These are phyloP conservation scores for Plasmodium inui DNA, from an alignment of 169 alveolate species.

Conservation along the genomic window DNA sequence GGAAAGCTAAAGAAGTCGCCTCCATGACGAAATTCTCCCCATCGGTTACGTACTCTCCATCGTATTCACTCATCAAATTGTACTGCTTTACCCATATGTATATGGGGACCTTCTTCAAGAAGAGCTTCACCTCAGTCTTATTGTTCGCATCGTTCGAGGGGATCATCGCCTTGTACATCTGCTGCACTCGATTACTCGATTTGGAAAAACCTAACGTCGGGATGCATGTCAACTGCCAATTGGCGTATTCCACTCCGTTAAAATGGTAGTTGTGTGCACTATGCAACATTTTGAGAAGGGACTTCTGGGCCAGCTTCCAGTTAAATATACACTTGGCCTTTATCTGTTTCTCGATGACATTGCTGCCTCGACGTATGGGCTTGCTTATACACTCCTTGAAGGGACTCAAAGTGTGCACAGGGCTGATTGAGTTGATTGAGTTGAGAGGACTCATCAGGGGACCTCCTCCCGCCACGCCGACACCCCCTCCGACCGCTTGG, in stretches of 20 bases:
- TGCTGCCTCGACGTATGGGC: conserved; percentile 16
- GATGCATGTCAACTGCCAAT: conserved; percentile 78
- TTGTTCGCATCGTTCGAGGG: conserved; percentile 23
- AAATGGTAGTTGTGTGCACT: conserved; percentile 67
- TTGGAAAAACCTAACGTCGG: conserved; percentile 82
- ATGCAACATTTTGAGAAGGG: conserved; percentile 9
- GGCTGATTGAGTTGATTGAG: too few species aligned
- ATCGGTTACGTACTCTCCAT: conserved; percentile 86
- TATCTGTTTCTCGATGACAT: conserved; percentile 29
- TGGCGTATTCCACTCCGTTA: conserved; percentile 77
- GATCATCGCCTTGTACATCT: conserved; percentile 75
- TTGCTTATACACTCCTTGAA: conserved; percentile 18
- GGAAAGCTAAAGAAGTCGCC: conserved; percentile 85
- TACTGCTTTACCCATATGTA: conserved; percentile 84
- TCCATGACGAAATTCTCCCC: conserved; percentile 88
- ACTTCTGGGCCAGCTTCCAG: conserved; percentile 36
- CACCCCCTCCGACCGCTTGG: not conserved
- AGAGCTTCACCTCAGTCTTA: conserved; percentile 66
- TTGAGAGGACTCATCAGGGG: not conserved
- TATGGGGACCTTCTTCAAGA: conserved; percentile 83
- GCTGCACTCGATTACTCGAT: conserved; percentile 82
- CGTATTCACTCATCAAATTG: conserved; percentile 79
- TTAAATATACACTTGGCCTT: conserved; percentile 46
- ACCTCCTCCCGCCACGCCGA: not conserved
- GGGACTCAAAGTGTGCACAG: too few species aligned